Conservation (phyloP, 305 asterid species). For the Fraxinus albicans region DNA sequence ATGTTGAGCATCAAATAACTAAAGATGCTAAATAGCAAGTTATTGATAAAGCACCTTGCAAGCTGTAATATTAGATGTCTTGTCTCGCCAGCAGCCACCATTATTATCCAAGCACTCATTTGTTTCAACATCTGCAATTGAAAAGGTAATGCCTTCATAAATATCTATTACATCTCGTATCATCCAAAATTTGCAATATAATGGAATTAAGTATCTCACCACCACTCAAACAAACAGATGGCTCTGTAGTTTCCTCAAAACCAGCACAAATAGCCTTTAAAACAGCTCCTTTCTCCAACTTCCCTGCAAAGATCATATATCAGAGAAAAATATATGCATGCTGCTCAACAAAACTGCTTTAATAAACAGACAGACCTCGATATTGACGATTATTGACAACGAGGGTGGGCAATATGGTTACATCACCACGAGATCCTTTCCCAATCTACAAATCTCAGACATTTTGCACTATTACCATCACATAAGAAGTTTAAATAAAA, state of each 20-base stretch:
- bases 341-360: neutral
- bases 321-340: constrained; percentile 15
- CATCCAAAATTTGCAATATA: constrained; percentile 3
- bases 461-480: constrained; percentile 25
- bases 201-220: constrained; percentile 45
- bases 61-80: constrained; percentile 69
- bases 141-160: constrained; percentile 18
- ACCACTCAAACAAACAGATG: constrained; percentile 84
- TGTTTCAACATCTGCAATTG: constrained; percentile 75
- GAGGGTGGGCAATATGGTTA: constrained; percentile 95
- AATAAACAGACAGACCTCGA: constrained; percentile 63
- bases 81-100: constrained; percentile 97
- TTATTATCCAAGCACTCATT: constrained; percentile 89
- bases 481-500: neutral
- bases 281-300: constrained; percentile 91
- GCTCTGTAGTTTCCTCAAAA: constrained; percentile 97
- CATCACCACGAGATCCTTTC: constrained; percentile 97
- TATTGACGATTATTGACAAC: constrained; percentile 92
- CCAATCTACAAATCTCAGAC: constrained; percentile 65
- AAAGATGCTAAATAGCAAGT: constrained; percentile 8
- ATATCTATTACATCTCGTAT: neutral
- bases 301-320: constrained; percentile 55
- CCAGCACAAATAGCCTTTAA: constrained; percentile 90
- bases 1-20: constrained; percentile 18
- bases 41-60: constrained; percentile 68